Conservation (phyloP, 768 basidiomycete species). For the Amanita phalloides region DNA sequence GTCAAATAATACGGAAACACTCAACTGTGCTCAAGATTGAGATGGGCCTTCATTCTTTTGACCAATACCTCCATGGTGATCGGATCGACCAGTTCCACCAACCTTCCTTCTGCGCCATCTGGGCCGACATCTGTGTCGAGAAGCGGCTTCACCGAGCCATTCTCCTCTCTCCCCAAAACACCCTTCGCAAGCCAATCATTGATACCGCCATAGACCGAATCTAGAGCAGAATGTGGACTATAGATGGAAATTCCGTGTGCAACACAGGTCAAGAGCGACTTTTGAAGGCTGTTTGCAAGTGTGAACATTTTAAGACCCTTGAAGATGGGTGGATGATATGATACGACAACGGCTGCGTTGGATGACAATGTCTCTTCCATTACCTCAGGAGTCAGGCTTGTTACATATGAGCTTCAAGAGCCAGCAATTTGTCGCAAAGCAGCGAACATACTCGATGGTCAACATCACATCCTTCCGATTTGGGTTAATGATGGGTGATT, state of each 20-base stretch:
- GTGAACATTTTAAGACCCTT: conserved; percentile 65
- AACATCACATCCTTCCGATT: conserved; percentile 42
- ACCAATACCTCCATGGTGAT: conserved; percentile 52
- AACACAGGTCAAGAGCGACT: conserved; percentile 68
- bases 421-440: conserved; percentile 9
- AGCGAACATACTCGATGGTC: conserved; percentile 58
- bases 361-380: conserved; percentile 54
- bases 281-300: conserved; percentile 67
- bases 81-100: conserved; percentile 51
- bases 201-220: conserved; percentile 74
- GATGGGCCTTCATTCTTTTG: conserved; percentile 55
- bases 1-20: conserved; percentile 6
- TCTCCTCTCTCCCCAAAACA: conserved; percentile 26
- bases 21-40: conserved; percentile 52
- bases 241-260: conserved; percentile 81
- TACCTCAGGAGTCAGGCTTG: conserved; percentile 66
- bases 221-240: conserved; percentile 82
- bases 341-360: conserved; percentile 56
- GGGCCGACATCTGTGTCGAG: conserved; percentile 13
- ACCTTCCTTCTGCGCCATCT: conserved; percentile 57
- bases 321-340: conserved; percentile 86
- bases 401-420: conserved; percentile 5
- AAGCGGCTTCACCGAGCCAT: conserved; percentile 26
- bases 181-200: conserved; percentile 82
- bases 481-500: conserved; percentile 41